phyloP scores from a whole-genome alignment of 495 filamentous ascomycete genomes.

The Penicillium samsonianum region DNA sequence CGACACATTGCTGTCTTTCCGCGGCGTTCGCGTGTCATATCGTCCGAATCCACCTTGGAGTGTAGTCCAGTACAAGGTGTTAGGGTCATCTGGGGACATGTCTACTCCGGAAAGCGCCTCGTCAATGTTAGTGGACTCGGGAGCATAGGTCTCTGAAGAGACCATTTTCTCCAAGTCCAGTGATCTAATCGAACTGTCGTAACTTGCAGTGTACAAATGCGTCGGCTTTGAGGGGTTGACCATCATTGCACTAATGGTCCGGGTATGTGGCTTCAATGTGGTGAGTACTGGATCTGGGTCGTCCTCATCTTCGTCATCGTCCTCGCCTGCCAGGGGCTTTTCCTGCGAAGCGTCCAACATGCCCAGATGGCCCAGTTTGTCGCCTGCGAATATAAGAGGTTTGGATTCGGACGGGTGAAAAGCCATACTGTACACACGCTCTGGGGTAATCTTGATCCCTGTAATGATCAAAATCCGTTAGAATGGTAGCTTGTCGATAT shows the following conservation, averaged over 20 bases:
- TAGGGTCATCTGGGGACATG: conserved; percentile 66
- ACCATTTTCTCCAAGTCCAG: conserved; percentile 79
- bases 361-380: conserved; percentile 91
- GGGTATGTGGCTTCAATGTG: conserved; percentile 83
- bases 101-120: conserved; percentile 80
- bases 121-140: conserved; percentile 65
- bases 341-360: conserved; percentile 89
- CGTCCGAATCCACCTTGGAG: conserved; percentile 77
- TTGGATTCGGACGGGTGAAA: conserved; percentile 89
- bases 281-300: conserved; percentile 73
- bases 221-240: conserved; percentile 70
- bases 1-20: conserved; percentile 49
- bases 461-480: conserved; percentile 9
- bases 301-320: conserved; percentile 63
- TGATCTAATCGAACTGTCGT: conserved; percentile 89
- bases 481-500: conserved; percentile 8
- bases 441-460: conserved; percentile 93
- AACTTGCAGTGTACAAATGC: conserved; percentile 79
- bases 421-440: conserved; percentile 82
- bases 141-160: conserved; percentile 77
- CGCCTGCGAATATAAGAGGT: conserved; percentile 88
- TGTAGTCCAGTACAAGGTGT: conserved; percentile 84
- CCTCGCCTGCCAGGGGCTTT: conserved; percentile 55
- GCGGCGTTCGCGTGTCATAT: conserved; percentile 68
- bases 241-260: conserved; percentile 82